These are phyloP conservation scores for Coemansia sp. DNA, from an alignment of 192 early-diverging fungal species.

Conservation along the genomic window DNA sequence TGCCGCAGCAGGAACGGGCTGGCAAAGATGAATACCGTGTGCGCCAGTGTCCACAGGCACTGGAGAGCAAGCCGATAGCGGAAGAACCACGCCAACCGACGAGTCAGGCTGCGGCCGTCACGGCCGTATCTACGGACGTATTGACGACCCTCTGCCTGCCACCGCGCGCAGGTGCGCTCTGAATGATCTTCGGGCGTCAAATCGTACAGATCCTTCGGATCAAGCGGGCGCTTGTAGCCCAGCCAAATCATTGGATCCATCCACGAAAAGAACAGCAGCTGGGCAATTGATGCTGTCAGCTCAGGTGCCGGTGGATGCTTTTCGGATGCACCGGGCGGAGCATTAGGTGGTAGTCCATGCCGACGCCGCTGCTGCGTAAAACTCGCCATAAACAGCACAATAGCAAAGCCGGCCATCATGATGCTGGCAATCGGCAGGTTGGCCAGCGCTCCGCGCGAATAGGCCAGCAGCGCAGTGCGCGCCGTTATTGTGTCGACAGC, in stretches of 20 bases:
- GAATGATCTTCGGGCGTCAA: conserved; percentile 43
- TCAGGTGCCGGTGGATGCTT: conserved; percentile 52
- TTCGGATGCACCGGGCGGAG: conserved; percentile 8
- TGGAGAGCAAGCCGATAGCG: conserved; percentile 49
- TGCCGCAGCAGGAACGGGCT: conserved; percentile 57
- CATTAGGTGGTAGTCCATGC: conserved; percentile 27
- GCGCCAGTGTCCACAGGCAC: conserved; percentile 44
- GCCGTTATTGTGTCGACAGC: conserved; percentile 20
- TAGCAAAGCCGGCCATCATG: conserved; percentile 17
- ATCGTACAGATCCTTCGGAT: conserved; percentile 62
- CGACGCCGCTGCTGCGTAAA: conserved; percentile 45
- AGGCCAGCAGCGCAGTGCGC: conserved; percentile 36
- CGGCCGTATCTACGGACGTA: conserved; percentile 29
- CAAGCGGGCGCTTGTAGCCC: conserved; percentile 63
- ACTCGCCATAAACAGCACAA: conserved; percentile 26
- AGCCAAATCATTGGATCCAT: conserved; percentile 59
- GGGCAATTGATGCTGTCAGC: conserved; percentile 54
- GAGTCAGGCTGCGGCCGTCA: conserved; percentile 28
- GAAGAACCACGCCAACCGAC: conserved; percentile 49
- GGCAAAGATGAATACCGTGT: conserved; percentile 51
- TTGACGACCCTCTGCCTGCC: conserved; percentile 20
- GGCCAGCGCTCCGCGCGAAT: conserved; percentile 8
- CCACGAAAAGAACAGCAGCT: conserved; percentile 59
- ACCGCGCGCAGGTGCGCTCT: conserved; percentile 25
- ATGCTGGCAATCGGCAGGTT: conserved; percentile 9